These are phyloP conservation scores for Hypoxylon intermedium DNA, from an alignment of 495 filamentous ascomycete species.

Conservation along the genomic window DNA sequence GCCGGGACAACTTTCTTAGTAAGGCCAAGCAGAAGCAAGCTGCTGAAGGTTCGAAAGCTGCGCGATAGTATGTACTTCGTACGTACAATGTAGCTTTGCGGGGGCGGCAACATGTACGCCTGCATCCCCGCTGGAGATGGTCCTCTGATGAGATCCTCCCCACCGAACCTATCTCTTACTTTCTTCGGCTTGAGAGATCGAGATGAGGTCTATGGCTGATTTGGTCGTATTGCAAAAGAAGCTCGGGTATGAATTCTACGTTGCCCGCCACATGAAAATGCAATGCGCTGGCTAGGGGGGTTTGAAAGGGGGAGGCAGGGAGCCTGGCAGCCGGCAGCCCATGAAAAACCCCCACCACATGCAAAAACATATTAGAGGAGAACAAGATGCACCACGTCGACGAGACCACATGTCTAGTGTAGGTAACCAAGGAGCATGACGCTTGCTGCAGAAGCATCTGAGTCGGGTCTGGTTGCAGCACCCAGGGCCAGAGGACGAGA, in stretches of 20 bases:
- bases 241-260: slow-evolving; percentile 14
- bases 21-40: slow-evolving; percentile 10
- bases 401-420: slow-evolving; percentile 24
- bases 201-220: background rate
- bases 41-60: slow-evolving; percentile 10
- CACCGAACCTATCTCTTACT: slow-evolving; percentile 9
- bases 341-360: slow-evolving; percentile 13
- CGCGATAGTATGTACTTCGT: background rate
- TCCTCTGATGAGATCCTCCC: slow-evolving; percentile 10
- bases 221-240: background rate
- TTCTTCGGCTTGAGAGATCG: background rate
- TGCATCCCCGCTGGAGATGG: slow-evolving; percentile 3
- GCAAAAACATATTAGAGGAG: background rate
- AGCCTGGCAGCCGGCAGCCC: slow-evolving; percentile 6
- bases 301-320: slow-evolving; percentile 20
- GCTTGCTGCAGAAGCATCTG: slow-evolving; percentile 20
- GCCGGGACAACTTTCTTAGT: slow-evolving; percentile 23
- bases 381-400: slow-evolving; percentile 3
- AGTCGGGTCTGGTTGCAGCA: slow-evolving; percentile 29
- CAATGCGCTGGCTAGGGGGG: background rate
- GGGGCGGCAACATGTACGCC: slow-evolving; percentile 2
- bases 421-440: slow-evolving; percentile 4
- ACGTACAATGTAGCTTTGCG: slow-evolving; percentile 15
- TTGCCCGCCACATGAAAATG: slow-evolving; percentile 18
- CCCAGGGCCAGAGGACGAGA: slow-evolving; percentile 10